Conservation (phyloP, 768 basidiomycete species). For the Kockovaella imperatae region DNA sequence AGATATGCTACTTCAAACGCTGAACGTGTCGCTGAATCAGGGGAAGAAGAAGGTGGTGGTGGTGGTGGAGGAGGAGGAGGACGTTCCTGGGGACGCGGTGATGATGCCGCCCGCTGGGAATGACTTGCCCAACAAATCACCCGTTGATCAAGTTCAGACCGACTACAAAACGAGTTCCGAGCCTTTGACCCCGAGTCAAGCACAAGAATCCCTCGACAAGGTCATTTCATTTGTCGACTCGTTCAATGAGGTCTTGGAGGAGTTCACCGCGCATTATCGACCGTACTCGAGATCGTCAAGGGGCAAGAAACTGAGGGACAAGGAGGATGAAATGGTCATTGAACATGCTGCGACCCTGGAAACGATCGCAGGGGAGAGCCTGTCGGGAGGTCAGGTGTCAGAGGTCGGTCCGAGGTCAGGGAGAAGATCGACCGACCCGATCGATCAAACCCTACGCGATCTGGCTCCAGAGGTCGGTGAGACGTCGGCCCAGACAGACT, state of each 20-base stretch:
- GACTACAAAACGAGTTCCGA: not conserved
- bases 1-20: too few relatives aligned
- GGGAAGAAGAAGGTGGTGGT: too few relatives aligned
- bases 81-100: too few relatives aligned
- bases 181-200: not conserved
- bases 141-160: not conserved
- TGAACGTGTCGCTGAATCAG: too few relatives aligned
- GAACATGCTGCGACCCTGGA: slow-evolving; percentile 13
- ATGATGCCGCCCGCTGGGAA: too few relatives aligned
- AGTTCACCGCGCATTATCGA: not conserved
- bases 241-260: not conserved
- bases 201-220: not conserved
- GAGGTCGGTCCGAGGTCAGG: slow-evolving; percentile 1
- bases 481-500: slow-evolving; percentile 22
- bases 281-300: not conserved
- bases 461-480: slow-evolving; percentile 23
- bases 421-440: slow-evolving; percentile 9
- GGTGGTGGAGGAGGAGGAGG: slow-evolving; percentile 1
- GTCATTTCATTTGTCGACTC: not conserved
- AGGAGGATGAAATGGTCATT: not conserved
- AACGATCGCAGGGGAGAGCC: not conserved
- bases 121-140: too few relatives aligned
- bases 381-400: not conserved
- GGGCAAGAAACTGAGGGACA: not conserved
- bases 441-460: slow-evolving; percentile 24